Conservation (phyloP, 345 rosid genomes). For the Hibiscus syriacus region DNA sequence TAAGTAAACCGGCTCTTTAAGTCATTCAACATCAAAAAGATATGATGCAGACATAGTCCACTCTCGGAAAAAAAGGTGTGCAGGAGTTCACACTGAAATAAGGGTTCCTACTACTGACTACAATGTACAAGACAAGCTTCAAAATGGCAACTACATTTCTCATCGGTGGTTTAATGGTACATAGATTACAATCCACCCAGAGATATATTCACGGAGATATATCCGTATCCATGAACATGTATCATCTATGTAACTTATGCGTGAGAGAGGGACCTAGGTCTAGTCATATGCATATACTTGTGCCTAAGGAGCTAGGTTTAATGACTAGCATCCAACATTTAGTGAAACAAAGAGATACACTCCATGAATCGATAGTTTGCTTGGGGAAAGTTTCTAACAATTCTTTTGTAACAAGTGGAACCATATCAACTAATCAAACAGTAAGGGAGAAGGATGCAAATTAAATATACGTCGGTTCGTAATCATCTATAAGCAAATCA, state of each 20-base stretch:
- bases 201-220: too few species aligned
- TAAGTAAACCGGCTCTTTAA: not conserved
- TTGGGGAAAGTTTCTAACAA: slow-evolving; percentile 62
- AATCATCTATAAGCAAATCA: too few species aligned
- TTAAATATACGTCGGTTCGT: too few species aligned
- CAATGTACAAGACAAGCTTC: not conserved
- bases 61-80: not conserved
- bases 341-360: slow-evolving; percentile 19
- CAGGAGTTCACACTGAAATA: too few species aligned
- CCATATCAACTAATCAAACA: too few species aligned
- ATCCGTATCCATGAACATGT: not conserved
- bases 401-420: slow-evolving; percentile 72
- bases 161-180: not conserved
- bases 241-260: too few species aligned
- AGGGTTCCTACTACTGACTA: too few species aligned
- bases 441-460: too few species aligned
- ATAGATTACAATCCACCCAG: too few species aligned
- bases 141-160: not conserved
- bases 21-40: not conserved
- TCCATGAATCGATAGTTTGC: slow-evolving; percentile 72
- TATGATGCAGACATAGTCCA: not conserved
- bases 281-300: not conserved
- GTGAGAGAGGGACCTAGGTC: too few species aligned
- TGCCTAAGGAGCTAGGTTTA: too few species aligned
- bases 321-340: too few species aligned